A percentile compares a stretch with the other conserved stretches of the same genome.
These are phyloP conservation scores for Fusarium sp. DNA, from an alignment of 2,329 filamentous ascomycete species.

Conservation along the genomic window DNA sequence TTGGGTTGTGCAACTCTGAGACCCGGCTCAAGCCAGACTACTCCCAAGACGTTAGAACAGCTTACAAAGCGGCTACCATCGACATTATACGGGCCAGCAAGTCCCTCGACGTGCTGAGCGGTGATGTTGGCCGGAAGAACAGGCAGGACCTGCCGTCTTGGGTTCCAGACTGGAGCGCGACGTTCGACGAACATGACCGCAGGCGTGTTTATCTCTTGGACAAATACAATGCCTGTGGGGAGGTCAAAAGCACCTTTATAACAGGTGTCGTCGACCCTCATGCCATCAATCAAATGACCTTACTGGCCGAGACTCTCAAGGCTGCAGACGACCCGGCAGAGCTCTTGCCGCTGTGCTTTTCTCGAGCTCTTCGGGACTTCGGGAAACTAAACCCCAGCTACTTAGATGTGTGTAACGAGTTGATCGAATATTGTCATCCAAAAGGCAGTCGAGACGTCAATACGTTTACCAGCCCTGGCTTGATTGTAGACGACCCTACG, in stretches of 20 bases:
- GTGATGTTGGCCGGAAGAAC: conserved; percentile 4
- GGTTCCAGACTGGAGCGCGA: conserved; percentile 8
- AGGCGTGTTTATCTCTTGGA: background rate
- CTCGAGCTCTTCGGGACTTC: background rate
- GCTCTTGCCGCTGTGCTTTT: background rate
- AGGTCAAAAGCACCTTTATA: background rate
- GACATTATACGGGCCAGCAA: background rate
- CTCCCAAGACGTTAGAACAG: background rate
- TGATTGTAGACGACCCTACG: background rate
- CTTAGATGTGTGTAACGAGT: background rate
- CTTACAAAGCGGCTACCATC: background rate
- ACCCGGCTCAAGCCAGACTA: background rate
- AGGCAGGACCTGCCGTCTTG: background rate
- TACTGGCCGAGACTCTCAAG: background rate
- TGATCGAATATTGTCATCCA: background rate
- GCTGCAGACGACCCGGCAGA: background rate
- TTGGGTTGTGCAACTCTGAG: background rate
- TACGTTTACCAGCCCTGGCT: background rate
- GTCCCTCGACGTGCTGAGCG: background rate
- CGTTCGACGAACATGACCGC: background rate
- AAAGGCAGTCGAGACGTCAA: background rate
- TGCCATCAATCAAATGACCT: background rate
- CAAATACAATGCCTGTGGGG: background rate
- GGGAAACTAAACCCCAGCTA: background rate
- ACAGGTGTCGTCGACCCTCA: background rate